Percentiles rank a stretch among this genome's conserved stretches.
Conservation (phyloP, 2,329 filamentous ascomycete species). For the Lachnum nothofagi region DNA sequence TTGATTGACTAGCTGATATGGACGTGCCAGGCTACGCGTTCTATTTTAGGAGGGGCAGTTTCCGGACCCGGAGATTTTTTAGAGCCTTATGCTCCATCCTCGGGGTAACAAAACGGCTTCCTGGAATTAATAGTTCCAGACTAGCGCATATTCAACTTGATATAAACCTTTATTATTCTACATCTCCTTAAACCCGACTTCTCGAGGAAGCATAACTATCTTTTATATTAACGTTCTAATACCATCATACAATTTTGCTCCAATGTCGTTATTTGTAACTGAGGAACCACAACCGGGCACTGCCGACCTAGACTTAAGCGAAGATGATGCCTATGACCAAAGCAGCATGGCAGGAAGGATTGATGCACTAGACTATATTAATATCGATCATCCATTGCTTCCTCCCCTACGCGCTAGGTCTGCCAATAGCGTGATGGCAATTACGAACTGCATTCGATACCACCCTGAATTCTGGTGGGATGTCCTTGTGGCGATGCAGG, state of each 20-base stretch:
- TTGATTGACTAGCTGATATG: too few relatives aligned
- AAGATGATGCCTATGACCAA: too few relatives aligned
- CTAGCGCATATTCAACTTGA: too few relatives aligned
- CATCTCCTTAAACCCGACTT: constrained; percentile 3
- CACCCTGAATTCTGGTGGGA: constrained; percentile 7
- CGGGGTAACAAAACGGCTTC: too few relatives aligned
- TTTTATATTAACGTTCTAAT: constrained; percentile 5
- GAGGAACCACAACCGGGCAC: constrained; percentile 3
- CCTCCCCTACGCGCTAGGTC: constrained; percentile 2
- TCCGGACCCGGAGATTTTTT: too few relatives aligned
- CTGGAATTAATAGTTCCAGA: too few relatives aligned
- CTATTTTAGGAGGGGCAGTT: too few relatives aligned
- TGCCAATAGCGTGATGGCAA: constrained; percentile 9
- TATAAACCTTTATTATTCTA: constrained; percentile 5
- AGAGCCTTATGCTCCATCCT: too few relatives aligned
- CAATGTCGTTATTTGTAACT: constrained; percentile 8
- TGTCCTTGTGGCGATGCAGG: constrained; percentile 1
- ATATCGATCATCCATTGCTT: constrained; percentile 10
- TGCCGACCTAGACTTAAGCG: constrained; percentile 6
- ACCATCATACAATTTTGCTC: constrained; percentile 8
- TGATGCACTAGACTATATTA: constrained; percentile 9
- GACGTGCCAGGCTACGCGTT: too few relatives aligned
- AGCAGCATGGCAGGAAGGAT: constrained; percentile 3
- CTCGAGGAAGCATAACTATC: constrained; percentile 7
- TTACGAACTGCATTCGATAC: constrained; percentile 8